phyloP scores from a whole-genome alignment of 1,284 basidiomycete species.

The Trichosporon sp. region DNA sequence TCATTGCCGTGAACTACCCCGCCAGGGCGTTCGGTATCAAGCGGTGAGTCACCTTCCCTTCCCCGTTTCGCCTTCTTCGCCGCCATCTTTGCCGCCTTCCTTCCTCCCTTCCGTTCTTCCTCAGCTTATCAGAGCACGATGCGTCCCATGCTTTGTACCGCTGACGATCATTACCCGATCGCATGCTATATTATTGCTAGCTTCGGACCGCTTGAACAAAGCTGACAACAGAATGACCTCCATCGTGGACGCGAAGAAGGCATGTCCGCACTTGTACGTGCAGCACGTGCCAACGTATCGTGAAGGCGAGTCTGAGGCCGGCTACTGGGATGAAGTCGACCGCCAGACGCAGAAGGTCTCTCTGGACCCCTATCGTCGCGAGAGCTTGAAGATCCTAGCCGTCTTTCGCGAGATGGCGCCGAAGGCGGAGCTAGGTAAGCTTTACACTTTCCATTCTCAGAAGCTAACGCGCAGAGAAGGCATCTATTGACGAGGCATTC shows the following conservation, averaged over 20 bases:
- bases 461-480: slow-evolving; percentile 58
- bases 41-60: slow-evolving; percentile 42
- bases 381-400: slow-evolving; percentile 81
- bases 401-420: slow-evolving; percentile 76
- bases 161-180: no score
- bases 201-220: background rate
- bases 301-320: slow-evolving; percentile 81
- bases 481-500: slow-evolving; percentile 68
- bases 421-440: slow-evolving; percentile 59
- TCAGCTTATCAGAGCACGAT: no score
- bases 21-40: slow-evolving; percentile 86
- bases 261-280: slow-evolving; percentile 75
- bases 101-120: slow-evolving; percentile 42
- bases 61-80: no score
- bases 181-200: background rate
- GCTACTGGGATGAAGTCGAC: slow-evolving; percentile 81
- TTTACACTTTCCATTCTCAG: background rate
- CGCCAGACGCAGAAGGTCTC: slow-evolving; percentile 91
- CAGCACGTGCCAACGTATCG: slow-evolving; percentile 86
- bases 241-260: slow-evolving; percentile 69
- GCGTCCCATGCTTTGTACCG: no score
- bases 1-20: slow-evolving; percentile 93
- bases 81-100: background rate
- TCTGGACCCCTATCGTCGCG: slow-evolving; percentile 85
- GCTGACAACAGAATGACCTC: slow-evolving; percentile 27